Evolutionary conservation across 1,284 basidiomycete genomes (phyloP).

Genomic region (Ganoderma lucidum): DNA sequence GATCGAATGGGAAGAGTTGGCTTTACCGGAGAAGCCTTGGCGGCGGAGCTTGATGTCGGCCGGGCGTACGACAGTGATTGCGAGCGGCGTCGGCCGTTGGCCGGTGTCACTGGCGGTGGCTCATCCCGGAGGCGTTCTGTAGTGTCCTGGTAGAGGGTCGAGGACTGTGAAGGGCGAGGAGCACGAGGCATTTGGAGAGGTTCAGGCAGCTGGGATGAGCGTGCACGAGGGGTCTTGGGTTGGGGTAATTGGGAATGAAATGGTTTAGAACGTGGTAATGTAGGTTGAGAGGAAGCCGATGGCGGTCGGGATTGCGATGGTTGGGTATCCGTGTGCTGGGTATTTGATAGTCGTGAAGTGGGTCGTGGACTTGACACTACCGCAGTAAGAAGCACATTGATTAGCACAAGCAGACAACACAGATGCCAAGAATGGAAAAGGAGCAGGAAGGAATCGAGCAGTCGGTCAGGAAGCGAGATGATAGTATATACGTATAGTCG

Average conservation of each 20-base stretch:
- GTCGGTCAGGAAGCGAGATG: background rate
- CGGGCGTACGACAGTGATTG: conserved; percentile 39
- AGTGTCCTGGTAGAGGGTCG: background rate
- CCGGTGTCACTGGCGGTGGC: background rate
- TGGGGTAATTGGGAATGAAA: background rate
- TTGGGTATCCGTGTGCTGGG: conserved; percentile 7
- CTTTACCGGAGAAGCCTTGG: conserved; percentile 38
- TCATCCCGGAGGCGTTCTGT: background rate
- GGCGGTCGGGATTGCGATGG: conserved; percentile 12
- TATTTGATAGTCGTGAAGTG: conserved; percentile 4
- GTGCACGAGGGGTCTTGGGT: conserved; percentile 1
- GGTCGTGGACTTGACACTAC: conserved; percentile 5
- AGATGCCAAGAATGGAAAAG: background rate
- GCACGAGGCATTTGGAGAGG: conserved; percentile 4
- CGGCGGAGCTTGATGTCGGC: conserved; percentile 42
- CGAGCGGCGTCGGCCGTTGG: conserved; percentile 21
- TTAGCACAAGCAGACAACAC: background rate
- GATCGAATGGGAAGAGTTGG: conserved; percentile 5
- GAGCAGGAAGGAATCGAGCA: background rate
- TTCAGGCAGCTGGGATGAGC: background rate
- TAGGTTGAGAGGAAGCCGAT: background rate
- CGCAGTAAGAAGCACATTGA: background rate
- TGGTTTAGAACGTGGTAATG: background rate
- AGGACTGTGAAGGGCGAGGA: background rate
- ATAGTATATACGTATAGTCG: background rate